Evolutionary conservation across 345 rosid species (phyloP).

Genomic region (Populus pruinosa): DNA sequence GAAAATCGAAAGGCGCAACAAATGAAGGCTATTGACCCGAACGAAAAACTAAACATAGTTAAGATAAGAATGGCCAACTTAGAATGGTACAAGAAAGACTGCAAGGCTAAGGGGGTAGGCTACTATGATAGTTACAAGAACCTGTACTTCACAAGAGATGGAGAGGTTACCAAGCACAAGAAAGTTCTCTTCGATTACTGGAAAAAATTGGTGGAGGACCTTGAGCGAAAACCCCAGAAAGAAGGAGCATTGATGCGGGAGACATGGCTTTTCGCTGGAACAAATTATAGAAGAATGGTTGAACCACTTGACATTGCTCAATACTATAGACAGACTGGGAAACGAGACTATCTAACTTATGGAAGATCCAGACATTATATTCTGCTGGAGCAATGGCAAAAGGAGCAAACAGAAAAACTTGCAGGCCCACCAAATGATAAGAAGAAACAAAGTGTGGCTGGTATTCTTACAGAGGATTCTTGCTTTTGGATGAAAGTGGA

Average conservation of each 20-base stretch:
- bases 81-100: conserved; percentile 61
- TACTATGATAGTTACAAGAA: conserved; percentile 64
- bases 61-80: conserved; percentile 43
- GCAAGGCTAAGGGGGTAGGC: conserved; percentile 28
- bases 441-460: conserved; percentile 24
- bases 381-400: conserved; percentile 49
- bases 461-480: conserved; percentile 49
- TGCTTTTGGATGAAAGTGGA: conserved; percentile 85
- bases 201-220: conserved; percentile 45
- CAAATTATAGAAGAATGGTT: conserved; percentile 57
- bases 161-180: neutral
- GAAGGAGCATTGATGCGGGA: conserved; percentile 23
- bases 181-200: conserved; percentile 40
- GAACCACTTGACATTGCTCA: conserved; percentile 87
- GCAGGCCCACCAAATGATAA: neutral
- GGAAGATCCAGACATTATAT: conserved; percentile 53
- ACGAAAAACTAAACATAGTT: conserved; percentile 31
- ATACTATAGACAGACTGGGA: conserved; percentile 29
- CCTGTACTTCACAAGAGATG: neutral
- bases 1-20: conserved; percentile 14
- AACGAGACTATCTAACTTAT: conserved; percentile 20
- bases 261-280: conserved; percentile 44
- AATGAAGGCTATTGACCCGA: conserved; percentile 20
- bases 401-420: neutral
- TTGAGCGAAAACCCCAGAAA: conserved; percentile 47